These are phyloP conservation scores for Grifola frondosa DNA, from an alignment of 1,284 basidiomycete genomes.

Conservation along the genomic window DNA sequence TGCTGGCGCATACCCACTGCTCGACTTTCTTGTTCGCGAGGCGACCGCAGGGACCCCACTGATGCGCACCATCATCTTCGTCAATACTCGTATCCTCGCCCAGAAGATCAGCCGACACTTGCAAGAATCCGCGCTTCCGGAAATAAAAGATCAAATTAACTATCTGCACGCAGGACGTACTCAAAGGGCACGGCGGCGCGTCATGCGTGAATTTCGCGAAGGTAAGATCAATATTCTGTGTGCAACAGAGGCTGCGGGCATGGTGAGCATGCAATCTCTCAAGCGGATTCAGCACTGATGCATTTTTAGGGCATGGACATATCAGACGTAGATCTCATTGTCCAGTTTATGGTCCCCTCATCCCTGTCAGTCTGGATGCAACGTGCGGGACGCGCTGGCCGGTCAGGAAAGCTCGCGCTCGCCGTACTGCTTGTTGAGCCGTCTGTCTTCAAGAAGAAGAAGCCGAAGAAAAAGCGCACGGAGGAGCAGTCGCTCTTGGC, in stretches of 20 bases:
- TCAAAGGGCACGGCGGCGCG: slow-evolving; percentile 20
- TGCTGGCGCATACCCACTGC: not conserved
- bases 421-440: slow-evolving; percentile 15
- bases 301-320: slow-evolving; percentile 23
- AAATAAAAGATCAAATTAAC: not conserved
- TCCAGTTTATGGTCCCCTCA: slow-evolving; percentile 13
- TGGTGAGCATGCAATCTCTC: too few relatives aligned
- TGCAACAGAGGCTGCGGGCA: slow-evolving; percentile 18
- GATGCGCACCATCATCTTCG: slow-evolving; percentile 1
- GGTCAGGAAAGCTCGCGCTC: slow-evolving; percentile 8
- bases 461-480: not conserved
- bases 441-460: slow-evolving; percentile 10
- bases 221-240: slow-evolving; percentile 12
- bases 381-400: slow-evolving; percentile 14
- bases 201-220: slow-evolving; percentile 3
- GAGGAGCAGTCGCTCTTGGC: not conserved
- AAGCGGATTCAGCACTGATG: too few relatives aligned
- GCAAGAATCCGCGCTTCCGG: not conserved
- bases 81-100: slow-evolving; percentile 1
- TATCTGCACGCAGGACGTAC: slow-evolving; percentile 21
- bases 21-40: not conserved
- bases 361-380: slow-evolving; percentile 19
- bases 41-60: not conserved
- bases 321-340: slow-evolving; percentile 9
- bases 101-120: not conserved